phyloP scores from a whole-genome alignment of 2,329 filamentous ascomycete genomes.

The Penicillium sp. region DNA sequence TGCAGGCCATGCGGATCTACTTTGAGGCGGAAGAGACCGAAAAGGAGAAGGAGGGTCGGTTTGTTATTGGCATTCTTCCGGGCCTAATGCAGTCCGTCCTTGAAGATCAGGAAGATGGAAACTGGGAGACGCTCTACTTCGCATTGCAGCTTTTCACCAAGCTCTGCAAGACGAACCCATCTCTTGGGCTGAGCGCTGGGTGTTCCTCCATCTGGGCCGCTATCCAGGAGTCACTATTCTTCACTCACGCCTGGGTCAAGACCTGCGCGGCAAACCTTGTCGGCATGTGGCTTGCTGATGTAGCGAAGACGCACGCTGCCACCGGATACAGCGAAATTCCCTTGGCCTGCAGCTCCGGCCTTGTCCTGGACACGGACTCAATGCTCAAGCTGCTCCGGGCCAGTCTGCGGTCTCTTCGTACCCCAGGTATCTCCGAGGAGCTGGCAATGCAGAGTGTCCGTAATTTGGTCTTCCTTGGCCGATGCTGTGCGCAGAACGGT shows the following conservation, averaged over 20 bases:
- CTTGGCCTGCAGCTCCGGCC: constrained; percentile 69
- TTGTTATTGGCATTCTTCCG: constrained; percentile 58
- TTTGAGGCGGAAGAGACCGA: constrained; percentile 69
- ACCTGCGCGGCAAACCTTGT: constrained; percentile 73
- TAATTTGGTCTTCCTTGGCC: constrained; percentile 80
- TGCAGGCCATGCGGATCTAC: constrained; percentile 82
- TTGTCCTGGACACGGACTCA: constrained; percentile 65
- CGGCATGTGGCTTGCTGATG: constrained; percentile 76
- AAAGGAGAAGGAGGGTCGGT: constrained; percentile 67
- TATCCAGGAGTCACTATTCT: constrained; percentile 69
- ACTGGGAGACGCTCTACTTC: constrained; percentile 73
- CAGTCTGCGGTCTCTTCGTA: constrained; percentile 62
- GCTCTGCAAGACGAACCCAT: constrained; percentile 67
- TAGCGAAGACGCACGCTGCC: constrained; percentile 65
- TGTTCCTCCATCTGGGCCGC: constrained; percentile 70
- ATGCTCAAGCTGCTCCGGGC: constrained; percentile 62
- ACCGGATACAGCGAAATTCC: constrained; percentile 59
- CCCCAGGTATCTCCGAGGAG: constrained; percentile 66
- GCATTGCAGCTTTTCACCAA: constrained; percentile 70
- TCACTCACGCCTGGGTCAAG: constrained; percentile 73
- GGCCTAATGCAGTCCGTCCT: constrained; percentile 56
- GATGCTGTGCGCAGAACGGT: constrained; percentile 62
- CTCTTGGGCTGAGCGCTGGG: constrained; percentile 61
- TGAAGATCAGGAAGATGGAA: constrained; percentile 53
- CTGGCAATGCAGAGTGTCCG: constrained; percentile 78